Percentiles rank a stretch among this genome's conserved stretches.
phyloP scores from a whole-genome alignment of 176 grass and related monocot species.

The Guadua angustifolia region DNA sequence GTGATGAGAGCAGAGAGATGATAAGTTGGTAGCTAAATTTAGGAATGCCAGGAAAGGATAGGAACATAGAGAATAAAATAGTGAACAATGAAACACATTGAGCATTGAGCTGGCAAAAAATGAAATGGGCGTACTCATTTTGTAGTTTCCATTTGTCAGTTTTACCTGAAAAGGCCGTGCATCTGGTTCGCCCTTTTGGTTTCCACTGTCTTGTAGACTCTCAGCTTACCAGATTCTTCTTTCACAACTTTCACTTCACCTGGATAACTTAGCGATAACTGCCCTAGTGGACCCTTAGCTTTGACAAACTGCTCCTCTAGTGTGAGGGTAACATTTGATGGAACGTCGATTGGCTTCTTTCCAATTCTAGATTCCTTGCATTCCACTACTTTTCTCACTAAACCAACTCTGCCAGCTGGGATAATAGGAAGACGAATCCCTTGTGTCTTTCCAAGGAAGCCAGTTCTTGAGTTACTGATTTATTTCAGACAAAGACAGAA shows the following conservation, averaged over 20 bases:
- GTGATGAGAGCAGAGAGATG: background rate
- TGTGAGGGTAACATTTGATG: conserved; percentile 80
- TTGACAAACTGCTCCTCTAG: conserved; percentile 74
- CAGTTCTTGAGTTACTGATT: conserved; percentile 72
- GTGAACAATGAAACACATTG: background rate
- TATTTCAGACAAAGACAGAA: conserved; percentile 31
- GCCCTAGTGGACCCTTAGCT: conserved; percentile 89
- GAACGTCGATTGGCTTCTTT: conserved; percentile 83
- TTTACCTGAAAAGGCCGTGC: conserved; percentile 98
- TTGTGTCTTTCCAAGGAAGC: conserved; percentile 58
- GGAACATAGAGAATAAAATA: background rate
- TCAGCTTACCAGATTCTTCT: conserved; percentile 77
- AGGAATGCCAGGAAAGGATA: conserved; percentile 2
- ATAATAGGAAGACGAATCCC: conserved; percentile 45
- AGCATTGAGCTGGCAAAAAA: conserved; percentile 6
- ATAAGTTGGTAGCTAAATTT: conserved; percentile 1
- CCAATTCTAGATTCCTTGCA: conserved; percentile 98
- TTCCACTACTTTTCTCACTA: conserved; percentile 67
- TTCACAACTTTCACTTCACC: conserved; percentile 72
- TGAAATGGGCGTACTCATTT: conserved; percentile 1
- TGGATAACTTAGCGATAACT: conserved; percentile 77
- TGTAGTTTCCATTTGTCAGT: background rate
- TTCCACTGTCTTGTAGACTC: conserved; percentile 69
- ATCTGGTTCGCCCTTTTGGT: conserved; percentile 87
- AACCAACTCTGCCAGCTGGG: conserved; percentile 53